phyloP scores from a whole-genome alignment of 768 basidiomycete genomes.

The Boletus subcaerulescens region DNA sequence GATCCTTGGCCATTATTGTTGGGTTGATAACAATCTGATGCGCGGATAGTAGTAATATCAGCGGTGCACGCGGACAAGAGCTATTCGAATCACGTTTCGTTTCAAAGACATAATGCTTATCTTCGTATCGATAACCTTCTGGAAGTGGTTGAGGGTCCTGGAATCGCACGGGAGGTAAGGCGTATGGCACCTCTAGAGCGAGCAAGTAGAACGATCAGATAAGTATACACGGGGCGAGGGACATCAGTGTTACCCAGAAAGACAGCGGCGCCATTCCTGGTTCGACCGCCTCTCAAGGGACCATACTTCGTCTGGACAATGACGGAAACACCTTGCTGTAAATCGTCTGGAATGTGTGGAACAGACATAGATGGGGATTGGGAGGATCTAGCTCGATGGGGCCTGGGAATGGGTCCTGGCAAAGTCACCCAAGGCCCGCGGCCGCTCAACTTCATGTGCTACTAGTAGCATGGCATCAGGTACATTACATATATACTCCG shows the following conservation, averaged over 20 bases:
- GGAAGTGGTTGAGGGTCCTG: slow-evolving; percentile 60
- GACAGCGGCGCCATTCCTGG: slow-evolving; percentile 55
- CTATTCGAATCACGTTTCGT: slow-evolving; percentile 42
- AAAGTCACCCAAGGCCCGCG: background rate
- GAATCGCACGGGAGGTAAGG: slow-evolving; percentile 62
- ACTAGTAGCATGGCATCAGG: no score
- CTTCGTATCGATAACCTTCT: slow-evolving; percentile 50
- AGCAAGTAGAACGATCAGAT: background rate
- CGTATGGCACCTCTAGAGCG: slow-evolving; percentile 65
- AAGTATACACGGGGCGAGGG: background rate
- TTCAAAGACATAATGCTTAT: slow-evolving; percentile 58
- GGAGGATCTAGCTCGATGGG: background rate
- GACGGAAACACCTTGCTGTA: background rate
- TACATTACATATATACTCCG: no score
- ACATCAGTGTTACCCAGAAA: slow-evolving; percentile 51
- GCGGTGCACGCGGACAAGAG: background rate
- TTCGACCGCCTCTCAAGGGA: slow-evolving; percentile 54
- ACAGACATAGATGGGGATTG: background rate
- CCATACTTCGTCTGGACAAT: slow-evolving; percentile 54
- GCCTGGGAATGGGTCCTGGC: background rate
- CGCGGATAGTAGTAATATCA: background rate
- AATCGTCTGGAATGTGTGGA: slow-evolving; percentile 12
- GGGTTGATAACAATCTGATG: slow-evolving; percentile 57
- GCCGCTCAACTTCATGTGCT: background rate
- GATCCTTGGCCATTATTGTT: slow-evolving; percentile 58